These are phyloP conservation scores for Lichtheimia ramosa DNA, from an alignment of 371 early-diverging fungal species.

Conservation along the genomic window DNA sequence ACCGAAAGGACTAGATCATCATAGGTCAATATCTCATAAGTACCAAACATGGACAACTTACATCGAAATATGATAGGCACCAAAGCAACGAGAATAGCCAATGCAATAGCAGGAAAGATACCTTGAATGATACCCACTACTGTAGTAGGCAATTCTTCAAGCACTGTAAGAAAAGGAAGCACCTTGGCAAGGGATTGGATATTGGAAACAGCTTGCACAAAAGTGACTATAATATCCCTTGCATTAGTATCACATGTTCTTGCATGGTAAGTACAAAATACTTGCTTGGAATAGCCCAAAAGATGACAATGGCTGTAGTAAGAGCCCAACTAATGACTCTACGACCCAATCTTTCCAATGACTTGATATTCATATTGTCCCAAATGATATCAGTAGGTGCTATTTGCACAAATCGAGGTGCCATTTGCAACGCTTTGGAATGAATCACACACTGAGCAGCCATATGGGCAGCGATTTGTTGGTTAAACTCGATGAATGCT, in stretches of 20 bases:
- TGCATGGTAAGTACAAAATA: neutral
- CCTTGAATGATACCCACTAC: constrained; percentile 74
- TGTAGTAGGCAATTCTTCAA: constrained; percentile 29
- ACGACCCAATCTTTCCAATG: constrained; percentile 58
- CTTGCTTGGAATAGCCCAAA: constrained; percentile 71
- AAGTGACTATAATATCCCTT: constrained; percentile 34
- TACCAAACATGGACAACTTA: constrained; percentile 14
- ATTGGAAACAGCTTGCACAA: constrained; percentile 65
- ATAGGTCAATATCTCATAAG: neutral
- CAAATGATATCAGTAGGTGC: constrained; percentile 81
- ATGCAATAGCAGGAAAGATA: constrained; percentile 72
- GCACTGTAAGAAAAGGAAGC: constrained; percentile 46
- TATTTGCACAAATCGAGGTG: constrained; percentile 64
- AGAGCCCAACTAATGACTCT: constrained; percentile 43
- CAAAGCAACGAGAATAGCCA: constrained; percentile 71
- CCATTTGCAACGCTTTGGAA: constrained; percentile 68
- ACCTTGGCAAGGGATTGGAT: constrained; percentile 56
- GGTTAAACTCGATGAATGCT: constrained; percentile 82
- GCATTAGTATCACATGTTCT: neutral
- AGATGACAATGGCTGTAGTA: constrained; percentile 59
- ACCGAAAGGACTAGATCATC: constrained; percentile 44
- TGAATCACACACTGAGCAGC: constrained; percentile 76
- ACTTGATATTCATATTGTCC: constrained; percentile 72
- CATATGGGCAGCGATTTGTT: constrained; percentile 81
- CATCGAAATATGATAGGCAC: constrained; percentile 70